A percentile compares a stretch with the other conserved stretches of the same genome.
These are phyloP conservation scores for Grigorovia yakushimaensis DNA, from an alignment of 805 yeast species.

Conservation along the genomic window DNA sequence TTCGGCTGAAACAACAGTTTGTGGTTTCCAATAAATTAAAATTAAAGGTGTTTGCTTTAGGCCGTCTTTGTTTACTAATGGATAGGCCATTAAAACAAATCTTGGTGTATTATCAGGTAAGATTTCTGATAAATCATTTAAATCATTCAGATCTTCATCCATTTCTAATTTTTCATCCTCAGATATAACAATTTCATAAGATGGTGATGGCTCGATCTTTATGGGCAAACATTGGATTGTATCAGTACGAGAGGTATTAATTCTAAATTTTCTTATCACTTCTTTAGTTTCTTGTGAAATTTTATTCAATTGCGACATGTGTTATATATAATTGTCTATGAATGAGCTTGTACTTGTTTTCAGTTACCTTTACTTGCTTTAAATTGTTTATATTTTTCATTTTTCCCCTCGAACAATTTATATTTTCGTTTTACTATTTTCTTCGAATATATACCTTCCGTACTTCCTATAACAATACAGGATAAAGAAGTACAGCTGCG, in stretches of 20 bases:
- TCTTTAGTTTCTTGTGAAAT: conserved; percentile 53
- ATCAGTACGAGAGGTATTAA: conserved; percentile 56
- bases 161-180: conserved; percentile 42
- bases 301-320: conserved; percentile 46
- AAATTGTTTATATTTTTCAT: no score
- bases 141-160: conserved; percentile 33
- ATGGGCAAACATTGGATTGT: conserved; percentile 49
- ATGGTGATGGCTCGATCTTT: conserved; percentile 25
- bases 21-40: conserved; percentile 80
- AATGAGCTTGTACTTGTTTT: not conserved
- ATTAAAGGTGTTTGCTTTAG: conserved; percentile 66
- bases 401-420: no score
- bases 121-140: conserved; percentile 62
- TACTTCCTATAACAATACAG: no score
- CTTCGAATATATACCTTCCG: no score
- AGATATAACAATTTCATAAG: conserved; percentile 26
- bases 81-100: conserved; percentile 66
- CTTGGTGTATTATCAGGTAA: conserved; percentile 79
- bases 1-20: conserved; percentile 66
- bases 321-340: no score
- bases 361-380: not conserved
- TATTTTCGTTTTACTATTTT: no score
- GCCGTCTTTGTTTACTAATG: conserved; percentile 60
- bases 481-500: no score
- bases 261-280: conserved; percentile 60